Base-by-base conservation (phyloP, 306 rosid species). In the Fragaria iinumae region DNA sequence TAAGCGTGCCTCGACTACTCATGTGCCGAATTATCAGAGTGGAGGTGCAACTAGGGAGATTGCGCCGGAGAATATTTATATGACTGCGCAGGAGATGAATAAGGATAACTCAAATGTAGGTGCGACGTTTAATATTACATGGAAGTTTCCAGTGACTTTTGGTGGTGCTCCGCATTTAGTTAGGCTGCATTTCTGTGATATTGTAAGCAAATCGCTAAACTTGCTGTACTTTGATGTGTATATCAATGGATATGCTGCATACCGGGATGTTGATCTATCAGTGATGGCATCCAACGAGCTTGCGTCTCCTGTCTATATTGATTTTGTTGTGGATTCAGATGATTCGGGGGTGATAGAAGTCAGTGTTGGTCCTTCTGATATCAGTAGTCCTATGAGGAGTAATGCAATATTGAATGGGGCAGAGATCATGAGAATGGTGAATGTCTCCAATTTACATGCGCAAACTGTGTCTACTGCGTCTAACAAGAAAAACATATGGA, bases 381-480 rank as follows among this genome's bases (percentile, higher is more conserved):
- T 93, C 53, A 93, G 91, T 79, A 81, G 85, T 79, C 77, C 90
- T 49, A 69, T 82, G 20, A 83, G 90, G 82, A 86, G 81, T 48
- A 91, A 96, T 80, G 99, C 98, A 32, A 85, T 96, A 82, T 81
- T 96, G 87, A 96, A 96, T 85, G 99, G 99, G 45, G 99, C 94
- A 6, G 99, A 96, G 96, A 91, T 96, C 74, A 87, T 96, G 99
- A 86, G 86, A 86, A 86, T 96, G 82, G 83, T 87, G 75, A 84
- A 80, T 78, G 80, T 74, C 36, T 79, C 68, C 36, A 72, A 67
- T 67, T 50, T 73, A 9, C 69, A 25, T 65, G 11, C 81, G 9
- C 41, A 67, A 38, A n/a, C 5, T 73, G 83, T 43, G 34, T 63
- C 57, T 20, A 64, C 38, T 34, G 38, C 70, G 55, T 83, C 84